These are phyloP conservation scores for Alloascoidea africana DNA, from an alignment of 805 yeast species.

Conservation along the genomic window DNA sequence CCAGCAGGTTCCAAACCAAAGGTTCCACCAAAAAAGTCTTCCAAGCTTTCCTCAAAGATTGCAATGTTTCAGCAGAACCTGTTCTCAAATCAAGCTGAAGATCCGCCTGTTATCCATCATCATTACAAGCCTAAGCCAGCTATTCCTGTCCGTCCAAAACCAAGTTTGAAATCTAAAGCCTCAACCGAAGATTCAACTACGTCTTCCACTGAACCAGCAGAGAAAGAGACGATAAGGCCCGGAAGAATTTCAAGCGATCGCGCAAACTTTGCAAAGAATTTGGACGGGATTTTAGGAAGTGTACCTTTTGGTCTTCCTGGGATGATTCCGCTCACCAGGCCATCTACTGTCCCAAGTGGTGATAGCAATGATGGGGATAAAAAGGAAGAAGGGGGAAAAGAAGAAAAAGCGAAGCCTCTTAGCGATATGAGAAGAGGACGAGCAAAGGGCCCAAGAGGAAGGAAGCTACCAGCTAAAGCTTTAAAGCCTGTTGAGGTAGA, in stretches of 20 bases:
- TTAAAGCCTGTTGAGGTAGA: constrained; percentile 14
- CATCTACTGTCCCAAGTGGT: constrained; percentile 27
- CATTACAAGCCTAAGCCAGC: constrained; percentile 4
- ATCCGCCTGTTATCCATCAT: background rate
- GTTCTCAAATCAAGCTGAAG: constrained; percentile 1
- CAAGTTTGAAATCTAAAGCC: constrained; percentile 4
- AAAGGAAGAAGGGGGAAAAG: constrained; percentile 7
- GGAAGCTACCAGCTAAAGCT: constrained; percentile 46
- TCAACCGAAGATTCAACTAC: constrained; percentile 5
- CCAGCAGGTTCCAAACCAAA: too few relatives aligned
- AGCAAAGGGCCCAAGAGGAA: constrained; percentile 62
- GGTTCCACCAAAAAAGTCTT: constrained; percentile 22
- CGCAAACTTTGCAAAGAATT: constrained; percentile 37
- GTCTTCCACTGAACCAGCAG: constrained; percentile 6
- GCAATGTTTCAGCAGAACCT: constrained; percentile 53
- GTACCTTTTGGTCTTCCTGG: constrained; percentile 32
- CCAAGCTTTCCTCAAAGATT: constrained; percentile 33
- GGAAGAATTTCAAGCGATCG: constrained; percentile 19
- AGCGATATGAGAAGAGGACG: constrained; percentile 32
- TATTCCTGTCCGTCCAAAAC: constrained; percentile 6
- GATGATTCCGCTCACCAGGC: constrained; percentile 19
- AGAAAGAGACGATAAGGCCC: constrained; percentile 10
- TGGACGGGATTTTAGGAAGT: constrained; percentile 42
- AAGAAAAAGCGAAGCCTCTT: constrained; percentile 6
- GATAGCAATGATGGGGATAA: constrained; percentile 6